Base-by-base conservation (phyloP, 352 stramenopile genomes). In the Globisporangium abappressorium region DNA sequence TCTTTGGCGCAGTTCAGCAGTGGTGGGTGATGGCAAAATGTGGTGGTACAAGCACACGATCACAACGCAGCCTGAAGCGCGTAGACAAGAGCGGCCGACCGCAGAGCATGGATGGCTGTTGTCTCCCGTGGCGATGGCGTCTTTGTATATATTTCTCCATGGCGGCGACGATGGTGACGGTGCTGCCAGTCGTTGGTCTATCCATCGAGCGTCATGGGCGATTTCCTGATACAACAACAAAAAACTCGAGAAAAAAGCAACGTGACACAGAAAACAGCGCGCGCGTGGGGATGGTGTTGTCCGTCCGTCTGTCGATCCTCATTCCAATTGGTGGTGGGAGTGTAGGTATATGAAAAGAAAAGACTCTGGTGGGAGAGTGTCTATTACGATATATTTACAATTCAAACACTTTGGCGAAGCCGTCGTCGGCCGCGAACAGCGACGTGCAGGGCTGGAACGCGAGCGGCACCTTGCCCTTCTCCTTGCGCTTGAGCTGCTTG, bases 401-500 rank as follows among this genome's bases (percentile, higher is more conserved):
- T 53, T 80, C 79, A 74, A 95, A 95, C 36, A 91, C 80, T 59
- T 82, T 73, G 65, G 81, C 71, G 62, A 95, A 92, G 53, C 77
- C 67, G 61, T 85, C 83, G 24, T 78, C 66, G n/a, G 84, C 75
- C 20, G 67, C 70, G 65, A 95, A 93, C 41, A 95, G 82, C 41
- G 67, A 64, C 22, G 72, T 84, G 71, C 76, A 88, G 4, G 81
- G 76, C 54, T 82, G 77, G 72, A 90, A 94, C 15, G 84, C 85
- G 20, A 95, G 77, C 14, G 85, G 82, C 53, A 93, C 80, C 41
- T 80, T 83, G 61, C 81, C 85, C 70, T 93, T 95, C 66, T 81
- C 80, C 68, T 93, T 92, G 68, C 87, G 87, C 79, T 95, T 95
- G 61, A 93, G 72, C 71, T 93, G 84, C 69, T 85, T 64, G 61